phyloP scores from a whole-genome alignment of 2,329 filamentous ascomycete genomes.

The Botrytis elliptica region DNA sequence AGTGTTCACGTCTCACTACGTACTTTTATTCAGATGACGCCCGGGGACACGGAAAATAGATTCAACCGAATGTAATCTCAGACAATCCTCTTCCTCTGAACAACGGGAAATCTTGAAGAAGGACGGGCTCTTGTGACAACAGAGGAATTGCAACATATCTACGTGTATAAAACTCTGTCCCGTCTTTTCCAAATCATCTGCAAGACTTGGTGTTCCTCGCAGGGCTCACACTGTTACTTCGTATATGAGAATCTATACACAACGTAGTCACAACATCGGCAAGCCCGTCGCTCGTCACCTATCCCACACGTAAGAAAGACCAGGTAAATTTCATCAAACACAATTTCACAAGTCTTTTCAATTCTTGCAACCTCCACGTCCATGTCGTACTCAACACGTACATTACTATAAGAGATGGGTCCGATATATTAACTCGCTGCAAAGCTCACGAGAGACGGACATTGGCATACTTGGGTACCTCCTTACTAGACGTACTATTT shows the following conservation, averaged over 20 bases:
- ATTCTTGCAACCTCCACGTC: not conserved
- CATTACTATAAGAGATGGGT: slow-evolving; percentile 15
- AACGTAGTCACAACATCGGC: slow-evolving; percentile 21
- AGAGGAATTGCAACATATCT: slow-evolving; percentile 9
- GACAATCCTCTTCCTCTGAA: not conserved
- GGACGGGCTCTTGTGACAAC: slow-evolving; percentile 3
- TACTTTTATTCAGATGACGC: not conserved
- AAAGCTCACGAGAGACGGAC: slow-evolving; percentile 20
- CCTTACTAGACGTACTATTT: not conserved
- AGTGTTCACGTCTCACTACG: not conserved
- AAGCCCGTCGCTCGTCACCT: slow-evolving; percentile 15
- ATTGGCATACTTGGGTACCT: slow-evolving; percentile 13
- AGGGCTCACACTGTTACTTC: slow-evolving; percentile 17
- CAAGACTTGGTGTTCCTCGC: slow-evolving; percentile 18
- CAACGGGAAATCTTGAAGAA: not conserved
- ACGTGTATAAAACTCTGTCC: not conserved
- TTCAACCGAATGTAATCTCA: slow-evolving; percentile 9
- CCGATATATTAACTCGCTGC: slow-evolving; percentile 17
- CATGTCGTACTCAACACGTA: not conserved
- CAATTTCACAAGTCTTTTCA: not conserved
- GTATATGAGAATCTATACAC: slow-evolving; percentile 12
- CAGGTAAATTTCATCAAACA: slow-evolving; percentile 11
- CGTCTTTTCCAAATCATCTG: slow-evolving; percentile 6
- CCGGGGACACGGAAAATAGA: slow-evolving; percentile 3
- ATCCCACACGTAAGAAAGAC: slow-evolving; percentile 8